Evolutionary conservation across 208 protist species (phyloP).

Genomic region (Herpetomonas samuelpessoai): DNA sequence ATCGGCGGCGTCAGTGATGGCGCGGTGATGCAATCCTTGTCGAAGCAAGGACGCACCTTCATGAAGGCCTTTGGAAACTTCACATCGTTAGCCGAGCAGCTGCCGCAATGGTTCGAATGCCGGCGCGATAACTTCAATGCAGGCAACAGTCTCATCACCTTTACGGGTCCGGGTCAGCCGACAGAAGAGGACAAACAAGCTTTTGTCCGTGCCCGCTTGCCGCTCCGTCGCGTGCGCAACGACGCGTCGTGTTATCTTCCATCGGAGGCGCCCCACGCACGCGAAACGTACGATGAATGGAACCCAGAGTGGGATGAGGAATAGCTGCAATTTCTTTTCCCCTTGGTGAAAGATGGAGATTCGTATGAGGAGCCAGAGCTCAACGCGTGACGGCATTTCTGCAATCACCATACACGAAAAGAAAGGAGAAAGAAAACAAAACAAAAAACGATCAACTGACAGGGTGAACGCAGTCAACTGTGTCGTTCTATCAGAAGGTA

Average conservation of each 20-base stretch:
- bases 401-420: too few relatives aligned
- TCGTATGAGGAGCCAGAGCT: too few relatives aligned
- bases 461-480: too few relatives aligned
- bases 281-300: constrained; percentile 2
- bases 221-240: constrained; percentile 20
- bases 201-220: background rate
- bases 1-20: constrained; percentile 40
- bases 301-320: constrained; percentile 10
- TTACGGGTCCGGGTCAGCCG: constrained; percentile 44
- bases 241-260: constrained; percentile 20
- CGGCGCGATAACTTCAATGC: constrained; percentile 33
- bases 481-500: too few relatives aligned
- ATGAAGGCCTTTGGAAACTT: constrained; percentile 49
- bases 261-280: background rate
- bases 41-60: constrained; percentile 36
- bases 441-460: too few relatives aligned
- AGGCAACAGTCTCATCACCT: constrained; percentile 66
- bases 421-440: too few relatives aligned
- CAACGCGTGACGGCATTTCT: too few relatives aligned
- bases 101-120: constrained; percentile 85
- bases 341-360: too few relatives aligned
- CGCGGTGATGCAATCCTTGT: constrained; percentile 35
- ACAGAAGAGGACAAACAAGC: background rate
- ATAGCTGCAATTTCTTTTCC: too few relatives aligned
- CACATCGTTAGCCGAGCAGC: constrained; percentile 44